These are phyloP conservation scores for Paxillus ammoniavirescens DNA, from an alignment of 768 basidiomycete species.

Conservation along the genomic window DNA sequence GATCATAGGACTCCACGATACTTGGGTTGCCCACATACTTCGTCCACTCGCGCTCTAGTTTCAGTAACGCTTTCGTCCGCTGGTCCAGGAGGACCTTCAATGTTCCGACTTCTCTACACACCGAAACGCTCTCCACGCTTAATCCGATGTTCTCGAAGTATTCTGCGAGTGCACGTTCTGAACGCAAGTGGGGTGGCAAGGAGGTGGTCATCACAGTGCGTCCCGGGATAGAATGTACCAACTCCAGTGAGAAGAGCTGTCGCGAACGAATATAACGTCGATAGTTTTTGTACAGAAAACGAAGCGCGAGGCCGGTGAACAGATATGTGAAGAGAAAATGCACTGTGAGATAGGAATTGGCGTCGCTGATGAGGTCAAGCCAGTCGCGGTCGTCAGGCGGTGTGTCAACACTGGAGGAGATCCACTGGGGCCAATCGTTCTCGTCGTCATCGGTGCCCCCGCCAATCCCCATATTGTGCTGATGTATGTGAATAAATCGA, in stretches of 20 bases:
- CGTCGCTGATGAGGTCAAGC: slow-evolving; percentile 88
- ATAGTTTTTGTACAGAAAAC: slow-evolving; percentile 88
- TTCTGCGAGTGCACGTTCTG: slow-evolving; percentile 83
- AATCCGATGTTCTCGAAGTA: slow-evolving; percentile 91
- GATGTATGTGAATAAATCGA: neutral
- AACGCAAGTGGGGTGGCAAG: slow-evolving; percentile 80
- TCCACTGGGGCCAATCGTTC: slow-evolving; percentile 45
- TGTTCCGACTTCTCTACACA: slow-evolving; percentile 79
- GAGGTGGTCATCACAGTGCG: slow-evolving; percentile 88
- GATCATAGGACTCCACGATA: slow-evolving; percentile 77
- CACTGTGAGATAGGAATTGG: slow-evolving; percentile 83
- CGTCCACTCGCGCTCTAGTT: slow-evolving; percentile 84
- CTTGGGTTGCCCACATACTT: slow-evolving; percentile 94
- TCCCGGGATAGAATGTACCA: slow-evolving; percentile 92
- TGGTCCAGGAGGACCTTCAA: slow-evolving; percentile 72
- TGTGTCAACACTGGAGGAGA: slow-evolving; percentile 20
- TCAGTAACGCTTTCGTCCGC: slow-evolving; percentile 76
- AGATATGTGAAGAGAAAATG: slow-evolving; percentile 94
- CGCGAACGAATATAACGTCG: slow-evolving; percentile 84
- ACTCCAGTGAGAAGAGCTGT: slow-evolving; percentile 91
- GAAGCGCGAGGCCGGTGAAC: slow-evolving; percentile 84
- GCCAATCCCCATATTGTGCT: slow-evolving; percentile 75
- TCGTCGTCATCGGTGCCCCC: slow-evolving; percentile 43
- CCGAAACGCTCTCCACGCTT: slow-evolving; percentile 87
- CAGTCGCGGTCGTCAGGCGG: slow-evolving; percentile 51